A percentile compares a stretch with the other conserved stretches of the same genome.
Evolutionary conservation across 202 grass and related monocot genomes (phyloP).

Genomic region (Zoysia matrella): DNA sequence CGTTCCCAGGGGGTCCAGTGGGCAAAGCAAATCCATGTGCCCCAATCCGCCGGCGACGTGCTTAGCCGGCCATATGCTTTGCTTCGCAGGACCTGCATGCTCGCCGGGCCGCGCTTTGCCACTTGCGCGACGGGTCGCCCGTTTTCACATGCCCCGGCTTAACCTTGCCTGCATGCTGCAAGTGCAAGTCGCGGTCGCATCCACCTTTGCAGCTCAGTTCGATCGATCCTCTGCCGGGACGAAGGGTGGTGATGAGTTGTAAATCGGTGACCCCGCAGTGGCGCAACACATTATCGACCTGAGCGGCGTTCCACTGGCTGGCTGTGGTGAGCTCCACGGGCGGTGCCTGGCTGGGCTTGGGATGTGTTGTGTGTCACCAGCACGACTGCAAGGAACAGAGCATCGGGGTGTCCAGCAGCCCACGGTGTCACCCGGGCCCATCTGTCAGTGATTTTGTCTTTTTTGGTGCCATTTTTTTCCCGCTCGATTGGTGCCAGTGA

Average conservation of each 20-base stretch:
- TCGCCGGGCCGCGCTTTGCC: conserved; percentile 1
- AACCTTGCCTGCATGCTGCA: background rate
- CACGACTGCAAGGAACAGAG: conserved; percentile 51
- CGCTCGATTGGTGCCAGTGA: background rate
- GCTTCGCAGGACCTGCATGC: background rate
- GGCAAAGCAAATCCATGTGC: conserved; percentile 51
- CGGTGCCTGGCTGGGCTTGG: background rate
- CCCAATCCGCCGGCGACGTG: conserved; percentile 32
- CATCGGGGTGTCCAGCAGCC: background rate
- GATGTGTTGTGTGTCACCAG: conserved; percentile 23
- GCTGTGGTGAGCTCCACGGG: too few species aligned
- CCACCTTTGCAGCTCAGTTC: conserved; percentile 13
- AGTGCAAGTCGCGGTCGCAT: background rate
- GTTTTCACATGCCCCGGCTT: conserved; percentile 11
- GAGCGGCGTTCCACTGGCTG: too few species aligned
- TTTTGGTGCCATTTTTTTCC: too few species aligned
- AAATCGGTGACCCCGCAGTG: background rate
- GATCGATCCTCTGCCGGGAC: background rate
- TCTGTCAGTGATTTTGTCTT: background rate
- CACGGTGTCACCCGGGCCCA: background rate
- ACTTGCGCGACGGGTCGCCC: conserved; percentile 15
- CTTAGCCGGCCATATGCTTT: conserved; percentile 15
- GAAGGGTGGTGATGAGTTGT: conserved; percentile 37
- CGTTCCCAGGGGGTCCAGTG: background rate
- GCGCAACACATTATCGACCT: background rate